Evolutionary conservation across 2,329 filamentous ascomycete genomes (phyloP).

Genomic region (Apiospora aurea): DNA sequence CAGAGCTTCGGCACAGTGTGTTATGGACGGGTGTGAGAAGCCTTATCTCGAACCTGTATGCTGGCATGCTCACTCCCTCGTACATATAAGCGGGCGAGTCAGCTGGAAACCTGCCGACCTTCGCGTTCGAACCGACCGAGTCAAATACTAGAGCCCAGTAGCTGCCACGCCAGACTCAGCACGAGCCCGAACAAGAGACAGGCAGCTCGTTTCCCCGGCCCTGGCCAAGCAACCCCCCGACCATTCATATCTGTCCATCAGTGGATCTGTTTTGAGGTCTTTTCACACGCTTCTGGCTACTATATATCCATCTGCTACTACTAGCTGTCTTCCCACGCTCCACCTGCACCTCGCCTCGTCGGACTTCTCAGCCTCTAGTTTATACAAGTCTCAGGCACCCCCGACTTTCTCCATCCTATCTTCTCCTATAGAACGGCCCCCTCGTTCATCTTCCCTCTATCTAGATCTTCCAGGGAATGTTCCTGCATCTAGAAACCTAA

Average conservation of each 20-base stretch:
- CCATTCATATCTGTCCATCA: not conserved
- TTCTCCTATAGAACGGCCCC: not conserved
- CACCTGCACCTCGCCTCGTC: constrained; percentile 19
- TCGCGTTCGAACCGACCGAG: constrained; percentile 5
- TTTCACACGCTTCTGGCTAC: constrained; percentile 6
- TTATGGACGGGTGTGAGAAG: not conserved
- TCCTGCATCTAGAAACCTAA: constrained; percentile 19
- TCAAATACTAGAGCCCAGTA: constrained; percentile 16
- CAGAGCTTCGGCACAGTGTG: not conserved
- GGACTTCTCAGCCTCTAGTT: constrained; percentile 21
- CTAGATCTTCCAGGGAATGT: constrained; percentile 8
- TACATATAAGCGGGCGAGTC: constrained; percentile 15
- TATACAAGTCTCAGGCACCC: constrained; percentile 18
- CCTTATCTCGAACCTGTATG: not conserved
- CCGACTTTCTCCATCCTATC: constrained; percentile 17
- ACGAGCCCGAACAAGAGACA: constrained; percentile 16
- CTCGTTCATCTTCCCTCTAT: not conserved
- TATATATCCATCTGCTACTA: constrained; percentile 1
- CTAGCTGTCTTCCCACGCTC: not conserved
- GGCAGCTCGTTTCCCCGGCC: not conserved
- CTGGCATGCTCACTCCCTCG: not conserved
- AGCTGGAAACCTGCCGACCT: not conserved
- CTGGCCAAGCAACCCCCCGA: not conserved
- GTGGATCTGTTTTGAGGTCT: constrained; percentile 18
- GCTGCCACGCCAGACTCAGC: constrained; percentile 7